phyloP scores from a whole-genome alignment of 2,329 filamentous ascomycete genomes.

The Trichoderma koningii region DNA sequence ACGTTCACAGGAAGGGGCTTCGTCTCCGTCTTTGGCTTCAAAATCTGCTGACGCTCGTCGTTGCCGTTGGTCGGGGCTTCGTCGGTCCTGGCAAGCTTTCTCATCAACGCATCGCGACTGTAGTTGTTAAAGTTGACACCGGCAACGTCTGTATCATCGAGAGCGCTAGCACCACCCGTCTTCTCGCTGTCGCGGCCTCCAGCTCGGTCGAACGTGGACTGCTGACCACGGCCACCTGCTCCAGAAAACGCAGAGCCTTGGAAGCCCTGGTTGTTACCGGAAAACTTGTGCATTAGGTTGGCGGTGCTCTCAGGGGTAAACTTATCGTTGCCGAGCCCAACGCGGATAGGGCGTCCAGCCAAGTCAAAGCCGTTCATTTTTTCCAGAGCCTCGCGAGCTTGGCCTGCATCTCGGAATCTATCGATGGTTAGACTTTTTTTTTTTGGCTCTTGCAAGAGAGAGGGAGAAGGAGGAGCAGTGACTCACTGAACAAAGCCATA shows the following conservation, averaged over 20 bases:
- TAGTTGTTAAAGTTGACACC: conserved; percentile 99
- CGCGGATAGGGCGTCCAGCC: conserved; percentile 93
- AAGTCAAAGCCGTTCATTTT: conserved; percentile 99
- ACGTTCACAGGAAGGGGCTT: conserved; percentile 82
- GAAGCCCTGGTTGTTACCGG: conserved; percentile 74
- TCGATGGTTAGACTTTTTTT: conserved; percentile 35
- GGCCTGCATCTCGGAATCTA: conserved; percentile 84
- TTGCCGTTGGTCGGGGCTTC: conserved; percentile 67
- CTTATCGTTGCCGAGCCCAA: conserved; percentile 99
- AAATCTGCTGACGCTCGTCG: conserved; percentile 66
- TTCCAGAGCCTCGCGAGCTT: conserved; percentile 92
- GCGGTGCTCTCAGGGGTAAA: conserved; percentile 97
- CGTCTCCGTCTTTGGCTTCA: conserved; percentile 76
- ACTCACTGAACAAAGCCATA: conserved; percentile 99
- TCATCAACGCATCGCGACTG: conserved; percentile 97
- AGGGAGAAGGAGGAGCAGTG: neutral
- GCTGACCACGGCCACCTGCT: conserved; percentile 80
- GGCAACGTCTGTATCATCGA: conserved; percentile 96
- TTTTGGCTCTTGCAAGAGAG: neutral
- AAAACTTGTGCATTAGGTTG: conserved; percentile 88
- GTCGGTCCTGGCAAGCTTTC: conserved; percentile 95
- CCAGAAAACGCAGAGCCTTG: conserved; percentile 93
- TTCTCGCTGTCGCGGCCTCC: conserved; percentile 89
- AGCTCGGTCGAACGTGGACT: conserved; percentile 89
- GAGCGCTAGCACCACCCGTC: conserved; percentile 84